Conservation (phyloP, 1,139 yeast species). For the Protomyces lactucae-debilis region DNA sequence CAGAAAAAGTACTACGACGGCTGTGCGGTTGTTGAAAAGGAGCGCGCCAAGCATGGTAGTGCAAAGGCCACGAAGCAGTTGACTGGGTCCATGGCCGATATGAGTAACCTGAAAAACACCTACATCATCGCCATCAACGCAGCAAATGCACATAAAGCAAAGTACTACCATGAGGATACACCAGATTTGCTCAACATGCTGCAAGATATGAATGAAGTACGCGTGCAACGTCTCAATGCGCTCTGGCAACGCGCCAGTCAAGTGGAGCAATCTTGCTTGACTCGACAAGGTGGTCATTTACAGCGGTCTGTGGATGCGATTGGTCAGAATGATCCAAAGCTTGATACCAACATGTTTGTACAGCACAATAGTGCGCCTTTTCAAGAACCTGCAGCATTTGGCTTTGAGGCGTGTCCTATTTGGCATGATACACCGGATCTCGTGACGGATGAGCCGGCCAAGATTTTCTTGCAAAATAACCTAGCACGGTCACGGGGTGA, state of each 20-base stretch:
- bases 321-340: conserved; percentile 63
- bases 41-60: conserved; percentile 58
- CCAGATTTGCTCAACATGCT: conserved; percentile 85
- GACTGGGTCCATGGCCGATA: conserved; percentile 62
- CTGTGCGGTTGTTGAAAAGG: conserved; percentile 74
- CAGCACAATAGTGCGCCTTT: conserved; percentile 75
- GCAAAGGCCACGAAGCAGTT: conserved; percentile 32
- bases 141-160: conserved; percentile 87
- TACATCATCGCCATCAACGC: conserved; percentile 75
- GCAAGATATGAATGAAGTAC: conserved; percentile 78
- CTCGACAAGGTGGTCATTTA: conserved; percentile 46
- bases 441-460: conserved; percentile 56
- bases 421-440: conserved; percentile 88
- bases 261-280: conserved; percentile 57
- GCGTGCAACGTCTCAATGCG: conserved; percentile 67
- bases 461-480: conserved; percentile 58
- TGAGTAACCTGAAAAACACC: conserved; percentile 80
- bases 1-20: conserved; percentile 72
- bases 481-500: conserved; percentile 50
- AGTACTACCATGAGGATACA: conserved; percentile 84
- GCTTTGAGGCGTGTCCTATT: conserved; percentile 79
- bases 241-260: conserved; percentile 61
- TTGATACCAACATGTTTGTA: conserved; percentile 86
- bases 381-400: conserved; percentile 82
- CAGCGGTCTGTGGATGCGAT: conserved; percentile 53